Evolutionary conservation across 176 grass and related monocot genomes (phyloP), one percentile per base, ranked within the genome.

Genomic region (Eragrostis nindensis): DNA sequence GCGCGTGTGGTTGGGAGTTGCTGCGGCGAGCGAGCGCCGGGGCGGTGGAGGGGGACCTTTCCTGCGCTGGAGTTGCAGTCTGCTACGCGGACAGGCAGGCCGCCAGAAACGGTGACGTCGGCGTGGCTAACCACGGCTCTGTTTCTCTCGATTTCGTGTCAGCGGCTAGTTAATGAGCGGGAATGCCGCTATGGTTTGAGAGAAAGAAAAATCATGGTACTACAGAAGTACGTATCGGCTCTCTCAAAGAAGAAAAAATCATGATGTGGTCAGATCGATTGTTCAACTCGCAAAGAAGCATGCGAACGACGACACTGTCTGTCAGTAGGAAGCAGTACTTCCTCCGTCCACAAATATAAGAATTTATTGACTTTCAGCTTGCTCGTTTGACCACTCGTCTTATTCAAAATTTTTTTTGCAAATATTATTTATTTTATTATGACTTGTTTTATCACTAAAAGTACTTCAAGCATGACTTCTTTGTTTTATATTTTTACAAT

Each of bases 1-100:
- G 32, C 32, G 32, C 62, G 14, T 67, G 76, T 67, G 54, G 70
- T 80, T 88, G 81, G 68, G 62, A 26, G 49, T 79, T 87, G 65
- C 64, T 56, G 7, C 60, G 54, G 65, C 70, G 60, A n/a, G n/a
- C n/a, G n/a, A 59, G 70, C 52, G 70, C 59, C 47, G 76, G 21
- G 19, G 13, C 18, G 53, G 54, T 47, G 30, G 38, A 11, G 36
- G 55, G 84, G 66, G 68, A 61, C 80, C 80, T 88, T 84, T 68
- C 13, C 67, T 14, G 54, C 32, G 4, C 32, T 36, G 32, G 4
- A 36, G 32, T 36, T 4, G 32, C 32, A 36, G 21, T 24, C 42
- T 42, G 62, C 41, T 8, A 6, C 43, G 11, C 24, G n/a, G 57
- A 52, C 39, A 54, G 50, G n/a, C 40, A 39, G 40, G n/a, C 15